phyloP scores from a whole-genome alignment of 2,329 filamentous ascomycete genomes.

The Bipolaris gigantea region DNA sequence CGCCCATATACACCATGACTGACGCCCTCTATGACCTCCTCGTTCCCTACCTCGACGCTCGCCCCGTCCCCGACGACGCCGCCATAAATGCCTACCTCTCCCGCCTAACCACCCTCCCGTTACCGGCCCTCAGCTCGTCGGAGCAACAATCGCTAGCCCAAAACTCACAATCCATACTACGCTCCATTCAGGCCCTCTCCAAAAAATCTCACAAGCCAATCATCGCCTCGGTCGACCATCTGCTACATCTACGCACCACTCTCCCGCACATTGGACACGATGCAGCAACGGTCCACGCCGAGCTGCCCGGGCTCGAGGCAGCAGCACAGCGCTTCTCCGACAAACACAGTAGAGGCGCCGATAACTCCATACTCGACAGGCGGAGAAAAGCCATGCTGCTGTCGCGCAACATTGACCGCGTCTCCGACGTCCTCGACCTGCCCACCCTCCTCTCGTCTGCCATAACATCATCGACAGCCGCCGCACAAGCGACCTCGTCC shows the following conservation, averaged over 20 bases:
- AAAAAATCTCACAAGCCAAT: constrained; percentile 86
- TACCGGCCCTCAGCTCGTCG: constrained; percentile 69
- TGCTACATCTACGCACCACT: constrained; percentile 70
- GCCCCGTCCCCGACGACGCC: constrained; percentile 52
- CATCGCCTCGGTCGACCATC: constrained; percentile 76
- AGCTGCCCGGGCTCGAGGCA: constrained; percentile 76
- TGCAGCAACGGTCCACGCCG: constrained; percentile 67
- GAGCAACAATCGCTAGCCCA: constrained; percentile 83
- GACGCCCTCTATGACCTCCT: constrained; percentile 78
- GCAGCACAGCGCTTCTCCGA: constrained; percentile 79
- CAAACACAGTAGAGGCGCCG: constrained; percentile 75
- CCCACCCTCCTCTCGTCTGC: constrained; percentile 83
- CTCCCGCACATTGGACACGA: constrained; percentile 71
- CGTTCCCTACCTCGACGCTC: constrained; percentile 59
- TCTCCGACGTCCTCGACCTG: constrained; percentile 88
- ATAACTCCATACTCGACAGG: constrained; percentile 65
- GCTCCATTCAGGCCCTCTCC: constrained; percentile 83
- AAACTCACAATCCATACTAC: constrained; percentile 74
- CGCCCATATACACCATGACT: constrained; percentile 15
- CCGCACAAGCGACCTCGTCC: constrained; percentile 46
- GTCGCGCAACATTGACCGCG: constrained; percentile 81
- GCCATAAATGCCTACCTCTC: constrained; percentile 71
- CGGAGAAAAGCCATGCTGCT: constrained; percentile 80
- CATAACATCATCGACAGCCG: constrained; percentile 61
- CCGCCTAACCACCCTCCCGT: constrained; percentile 73